Evolutionary conservation across 306 rosid species (phyloP).

Genomic region (Cicer chorassanicum): DNA sequence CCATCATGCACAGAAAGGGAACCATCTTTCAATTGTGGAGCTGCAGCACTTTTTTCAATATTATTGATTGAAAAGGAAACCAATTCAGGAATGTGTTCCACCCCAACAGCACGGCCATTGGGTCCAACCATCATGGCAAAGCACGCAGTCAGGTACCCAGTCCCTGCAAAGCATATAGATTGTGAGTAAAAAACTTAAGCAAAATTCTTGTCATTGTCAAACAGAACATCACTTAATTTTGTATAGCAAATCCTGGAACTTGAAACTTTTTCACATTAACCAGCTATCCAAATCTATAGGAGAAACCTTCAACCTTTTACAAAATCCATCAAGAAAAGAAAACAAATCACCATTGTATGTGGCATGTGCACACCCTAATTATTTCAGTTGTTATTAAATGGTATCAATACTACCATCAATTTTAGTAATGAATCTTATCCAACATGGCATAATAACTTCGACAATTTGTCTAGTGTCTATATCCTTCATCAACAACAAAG

Average conservation of each 20-base stretch:
- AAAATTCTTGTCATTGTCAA: constrained; percentile 11
- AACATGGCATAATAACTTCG: constrained; percentile 4
- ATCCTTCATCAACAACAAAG: constrained; percentile 11
- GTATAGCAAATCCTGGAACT: background rate
- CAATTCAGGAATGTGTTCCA: constrained; percentile 95
- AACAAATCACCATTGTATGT: constrained; percentile 3
- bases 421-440: background rate
- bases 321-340: constrained; percentile 7
- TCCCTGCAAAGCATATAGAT: constrained; percentile 57
- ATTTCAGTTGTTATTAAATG: constrained; percentile 11
- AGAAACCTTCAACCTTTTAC: constrained; percentile 25
- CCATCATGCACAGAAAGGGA: constrained; percentile 76
- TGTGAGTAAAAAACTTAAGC: constrained; percentile 20
- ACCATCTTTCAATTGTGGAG: constrained; percentile 71
- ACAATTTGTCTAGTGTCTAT: background rate
- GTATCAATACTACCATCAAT: background rate
- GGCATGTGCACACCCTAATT: constrained; percentile 18
- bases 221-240: constrained; percentile 3
- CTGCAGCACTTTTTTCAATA: constrained; percentile 79
- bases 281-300: constrained; percentile 4
- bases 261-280: background rate
- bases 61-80: constrained; percentile 72
- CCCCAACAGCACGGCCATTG: constrained; percentile 77
- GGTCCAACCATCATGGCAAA: constrained; percentile 93
- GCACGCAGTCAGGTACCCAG: constrained; percentile 94